Percentiles rank a stretch among this genome's conserved stretches.
Evolutionary conservation across 2,329 filamentous ascomycete species (phyloP).

Genomic region (Chrysoporthe austroafricana): DNA sequence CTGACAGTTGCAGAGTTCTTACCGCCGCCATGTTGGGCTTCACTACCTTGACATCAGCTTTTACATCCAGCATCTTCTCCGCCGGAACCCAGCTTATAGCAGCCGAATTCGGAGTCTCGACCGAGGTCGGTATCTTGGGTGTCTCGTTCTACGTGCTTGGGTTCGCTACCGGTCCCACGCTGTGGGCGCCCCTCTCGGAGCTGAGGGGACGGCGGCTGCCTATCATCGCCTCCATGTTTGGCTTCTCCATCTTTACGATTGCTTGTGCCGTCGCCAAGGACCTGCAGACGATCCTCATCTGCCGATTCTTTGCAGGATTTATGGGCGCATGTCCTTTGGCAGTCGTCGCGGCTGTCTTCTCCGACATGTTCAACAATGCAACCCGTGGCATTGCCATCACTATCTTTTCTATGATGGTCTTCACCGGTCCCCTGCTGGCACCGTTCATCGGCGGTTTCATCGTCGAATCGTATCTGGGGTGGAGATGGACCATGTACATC

Average conservation of each 20-base stretch:
- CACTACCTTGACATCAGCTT: conserved; percentile 72
- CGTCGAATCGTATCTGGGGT: conserved; percentile 63
- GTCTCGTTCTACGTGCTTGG: conserved; percentile 73
- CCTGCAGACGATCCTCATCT: conserved; percentile 70
- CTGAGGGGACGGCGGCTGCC: conserved; percentile 68
- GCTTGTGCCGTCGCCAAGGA: conserved; percentile 68
- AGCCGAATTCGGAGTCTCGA: conserved; percentile 60
- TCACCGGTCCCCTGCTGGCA: conserved; percentile 68
- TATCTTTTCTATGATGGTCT: conserved; percentile 64
- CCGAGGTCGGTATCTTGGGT: conserved; percentile 66
- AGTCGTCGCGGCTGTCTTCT: conserved; percentile 72
- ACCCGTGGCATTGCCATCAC: conserved; percentile 63
- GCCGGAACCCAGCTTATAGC: conserved; percentile 64
- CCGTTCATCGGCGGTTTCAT: conserved; percentile 74
- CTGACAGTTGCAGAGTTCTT: conserved; percentile 50
- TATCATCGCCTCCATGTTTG: conserved; percentile 64
- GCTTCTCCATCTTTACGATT: conserved; percentile 71
- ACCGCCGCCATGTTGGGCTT: conserved; percentile 73
- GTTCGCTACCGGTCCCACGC: conserved; percentile 71
- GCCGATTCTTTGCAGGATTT: conserved; percentile 75
- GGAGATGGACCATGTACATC: conserved; percentile 75
- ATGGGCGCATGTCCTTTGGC: conserved; percentile 72
- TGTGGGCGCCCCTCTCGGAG: conserved; percentile 77
- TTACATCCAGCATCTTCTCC: conserved; percentile 77
- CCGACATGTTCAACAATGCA: conserved; percentile 71